Percentiles rank a stretch among this genome's conserved stretches.
Conservation (phyloP, 2,329 filamentous ascomycete genomes). For the Nemania sp. region DNA sequence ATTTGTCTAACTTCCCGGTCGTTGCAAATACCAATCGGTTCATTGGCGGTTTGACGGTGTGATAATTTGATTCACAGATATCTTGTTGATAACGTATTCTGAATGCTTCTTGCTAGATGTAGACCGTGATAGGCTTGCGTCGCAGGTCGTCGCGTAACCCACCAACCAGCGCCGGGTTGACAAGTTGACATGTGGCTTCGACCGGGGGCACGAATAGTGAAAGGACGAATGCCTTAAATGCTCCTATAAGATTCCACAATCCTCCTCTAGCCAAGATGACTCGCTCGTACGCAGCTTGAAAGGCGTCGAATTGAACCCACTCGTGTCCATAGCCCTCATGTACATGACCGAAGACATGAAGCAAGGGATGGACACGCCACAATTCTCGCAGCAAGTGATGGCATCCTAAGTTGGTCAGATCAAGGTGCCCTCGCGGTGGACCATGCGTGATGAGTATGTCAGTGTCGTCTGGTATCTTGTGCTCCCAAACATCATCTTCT, state of each 20-base stretch:
- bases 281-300: constrained; percentile 35
- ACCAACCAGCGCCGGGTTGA: constrained; percentile 27
- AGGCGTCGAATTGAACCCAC: constrained; percentile 35
- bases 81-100: not conserved
- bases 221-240: constrained; percentile 4
- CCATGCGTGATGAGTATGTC: constrained; percentile 47
- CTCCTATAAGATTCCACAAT: constrained; percentile 23
- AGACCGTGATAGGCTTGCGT: constrained; percentile 18
- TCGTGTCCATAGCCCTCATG: constrained; percentile 43
- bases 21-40: not conserved
- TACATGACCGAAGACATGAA: constrained; percentile 46
- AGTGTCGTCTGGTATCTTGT: constrained; percentile 27
- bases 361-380: constrained; percentile 37
- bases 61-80: no score
- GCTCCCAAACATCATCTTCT: constrained; percentile 32
- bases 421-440: constrained; percentile 43
- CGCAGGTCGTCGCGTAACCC: constrained; percentile 27
- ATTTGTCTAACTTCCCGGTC: not conserved
- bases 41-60: no score
- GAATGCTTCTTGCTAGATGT: not conserved
- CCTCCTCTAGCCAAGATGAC: constrained; percentile 21
- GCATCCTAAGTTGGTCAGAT: constrained; percentile 41
- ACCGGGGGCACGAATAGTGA: constrained; percentile 3
- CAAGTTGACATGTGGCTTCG: constrained; percentile 19
- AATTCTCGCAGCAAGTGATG: constrained; percentile 37